Evolutionary conservation across 2,329 filamentous ascomycete species (phyloP), one percentile per base, ranked within the genome.

Genomic region (Exophiala oligosperma): DNA sequence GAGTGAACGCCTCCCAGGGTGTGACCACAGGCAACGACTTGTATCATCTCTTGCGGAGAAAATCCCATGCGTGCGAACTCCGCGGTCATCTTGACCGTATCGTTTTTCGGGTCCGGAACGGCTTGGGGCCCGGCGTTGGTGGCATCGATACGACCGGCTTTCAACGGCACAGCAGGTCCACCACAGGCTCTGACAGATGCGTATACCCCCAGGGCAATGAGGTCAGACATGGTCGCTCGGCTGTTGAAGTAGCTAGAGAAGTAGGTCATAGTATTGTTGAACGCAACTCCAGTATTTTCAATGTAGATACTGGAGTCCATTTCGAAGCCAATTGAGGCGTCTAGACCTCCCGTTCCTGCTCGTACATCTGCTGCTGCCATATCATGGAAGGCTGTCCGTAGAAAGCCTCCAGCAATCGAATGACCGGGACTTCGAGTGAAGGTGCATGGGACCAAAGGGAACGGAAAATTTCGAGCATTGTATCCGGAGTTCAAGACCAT

Each of bases 401-500:
- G 65, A 68, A 71, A 70, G 55, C 70, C 68, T 6, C 67, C 67
- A 12, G 67, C 53, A 32, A 66, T 64, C 43, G 56, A 54, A 21
- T 58, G 54, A 1, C 62, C 62, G 2, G 53, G 56, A 5, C 43
- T 43, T 29, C 43, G 38, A 11, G 41, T 44, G 24, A 56, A 55
- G 21, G 75, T 75, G 71, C 84, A 87, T 4, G 84, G 84, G 35
- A 77, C 82, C 55, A 87, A 79, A 12, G 78, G 77, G 52, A 79
- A 77, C 47, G 82, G 78, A 68, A 87, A 85, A 41, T 80, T 77
- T 61, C 83, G 77, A 32, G 79, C 76, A 47, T 77, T 74, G 66
- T 84, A 82, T 2, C 82, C 83, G 35, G 76, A 73, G 52, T 81
- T 79, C 64, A 86, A 81, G 66, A 80, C 84, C 76, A 87, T 82